Evolutionary conservation across 768 basidiomycete species (phyloP).

Genomic region (Kwoniella europaea): DNA sequence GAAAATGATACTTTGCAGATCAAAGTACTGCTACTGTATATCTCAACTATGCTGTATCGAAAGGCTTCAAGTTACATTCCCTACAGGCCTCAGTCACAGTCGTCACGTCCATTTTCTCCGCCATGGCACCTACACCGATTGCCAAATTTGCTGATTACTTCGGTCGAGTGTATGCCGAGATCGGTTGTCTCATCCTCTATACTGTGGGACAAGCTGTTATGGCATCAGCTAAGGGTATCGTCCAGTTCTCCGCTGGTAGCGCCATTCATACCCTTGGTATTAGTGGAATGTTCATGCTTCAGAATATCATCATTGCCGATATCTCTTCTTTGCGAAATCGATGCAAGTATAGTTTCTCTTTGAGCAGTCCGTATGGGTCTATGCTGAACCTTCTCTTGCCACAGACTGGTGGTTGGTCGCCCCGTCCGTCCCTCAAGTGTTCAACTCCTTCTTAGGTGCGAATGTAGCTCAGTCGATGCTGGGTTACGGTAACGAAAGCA

Average conservation of each 20-base stretch:
- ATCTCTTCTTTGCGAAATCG: conserved; percentile 39
- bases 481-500: conserved; percentile 17
- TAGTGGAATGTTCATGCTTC: conserved; percentile 50
- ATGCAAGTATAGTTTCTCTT: conserved; percentile 21
- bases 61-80: conserved; percentile 48
- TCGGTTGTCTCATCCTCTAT: conserved; percentile 53
- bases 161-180: conserved; percentile 52
- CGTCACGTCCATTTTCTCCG: conserved; percentile 54
- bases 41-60: conserved; percentile 45
- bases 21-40: conserved; percentile 46
- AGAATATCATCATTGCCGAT: conserved; percentile 46
- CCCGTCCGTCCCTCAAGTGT: conserved; percentile 49
- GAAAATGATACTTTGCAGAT: conserved; percentile 25
- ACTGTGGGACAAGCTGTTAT: conserved; percentile 52
- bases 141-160: conserved; percentile 54
- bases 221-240: conserved; percentile 43
- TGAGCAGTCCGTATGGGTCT: background rate
- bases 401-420: conserved; percentile 53
- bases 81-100: conserved; percentile 50
- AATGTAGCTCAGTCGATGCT: conserved; percentile 43
- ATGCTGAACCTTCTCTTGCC: conserved; percentile 13
- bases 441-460: conserved; percentile 54
- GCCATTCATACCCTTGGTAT: conserved; percentile 55
- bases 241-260: conserved; percentile 40
- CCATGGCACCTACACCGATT: conserved; percentile 55